Percentiles rank a stretch among this genome's conserved stretches.
Evolutionary conservation across 2,329 filamentous ascomycete genomes (phyloP).

Genomic region (Aspergillus amoenus): DNA sequence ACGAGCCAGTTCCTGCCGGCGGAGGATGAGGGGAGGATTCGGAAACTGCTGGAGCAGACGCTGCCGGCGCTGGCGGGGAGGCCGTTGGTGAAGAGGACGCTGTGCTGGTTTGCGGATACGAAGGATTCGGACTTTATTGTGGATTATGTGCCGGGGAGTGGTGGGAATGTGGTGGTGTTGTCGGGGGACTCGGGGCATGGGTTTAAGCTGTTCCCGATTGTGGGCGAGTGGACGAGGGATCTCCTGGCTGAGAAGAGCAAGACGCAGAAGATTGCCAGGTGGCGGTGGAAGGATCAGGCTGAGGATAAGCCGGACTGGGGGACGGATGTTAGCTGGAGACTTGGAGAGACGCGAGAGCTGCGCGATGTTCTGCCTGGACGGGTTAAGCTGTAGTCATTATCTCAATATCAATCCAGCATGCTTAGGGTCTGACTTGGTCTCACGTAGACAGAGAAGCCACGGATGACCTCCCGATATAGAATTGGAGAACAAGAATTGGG

Average conservation of each 20-base stretch:
- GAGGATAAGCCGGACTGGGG: slow-evolving; percentile 39
- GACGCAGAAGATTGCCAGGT: slow-evolving; percentile 46
- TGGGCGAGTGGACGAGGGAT: slow-evolving; percentile 56
- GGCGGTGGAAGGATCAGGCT: slow-evolving; percentile 52
- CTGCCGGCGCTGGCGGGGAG: slow-evolving; percentile 55
- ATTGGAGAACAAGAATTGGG: too few species aligned
- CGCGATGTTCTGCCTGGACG: slow-evolving; percentile 20
- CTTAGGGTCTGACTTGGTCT: too few species aligned
- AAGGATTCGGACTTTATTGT: slow-evolving; percentile 58
- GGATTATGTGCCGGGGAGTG: slow-evolving; percentile 27
- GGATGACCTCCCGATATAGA: too few species aligned
- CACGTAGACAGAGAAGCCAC: too few species aligned
- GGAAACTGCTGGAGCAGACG: slow-evolving; percentile 52
- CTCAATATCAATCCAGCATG: too few species aligned
- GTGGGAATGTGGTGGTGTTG: slow-evolving; percentile 49
- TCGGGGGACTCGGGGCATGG: slow-evolving; percentile 63
- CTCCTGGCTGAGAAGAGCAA: slow-evolving; percentile 43
- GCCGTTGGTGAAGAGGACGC: slow-evolving; percentile 55
- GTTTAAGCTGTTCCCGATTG: slow-evolving; percentile 62
- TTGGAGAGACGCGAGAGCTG: slow-evolving; percentile 39
- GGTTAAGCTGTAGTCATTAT: slow-evolving; percentile 20
- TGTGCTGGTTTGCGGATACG: slow-evolving; percentile 67
- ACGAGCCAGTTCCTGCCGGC: slow-evolving; percentile 51
- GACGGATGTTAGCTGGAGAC: slow-evolving; percentile 50
- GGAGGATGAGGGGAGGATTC: slow-evolving; percentile 54